Evolutionary conservation across 1,139 yeast genomes (phyloP).

Genomic region (Protomyces pachydermus): DNA sequence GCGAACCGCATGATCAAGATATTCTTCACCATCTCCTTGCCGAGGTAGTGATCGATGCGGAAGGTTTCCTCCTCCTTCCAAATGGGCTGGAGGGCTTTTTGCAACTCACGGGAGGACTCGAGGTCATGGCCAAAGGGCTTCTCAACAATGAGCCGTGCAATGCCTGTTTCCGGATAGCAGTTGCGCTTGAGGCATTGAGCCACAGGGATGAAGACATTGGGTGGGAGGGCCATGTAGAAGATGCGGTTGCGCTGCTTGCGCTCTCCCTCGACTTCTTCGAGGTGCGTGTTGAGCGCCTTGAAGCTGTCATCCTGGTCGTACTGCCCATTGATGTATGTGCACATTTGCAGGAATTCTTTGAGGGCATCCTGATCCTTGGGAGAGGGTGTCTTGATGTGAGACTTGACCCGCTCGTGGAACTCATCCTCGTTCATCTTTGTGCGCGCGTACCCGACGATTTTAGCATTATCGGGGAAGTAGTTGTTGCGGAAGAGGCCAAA

Average conservation of each 20-base stretch:
- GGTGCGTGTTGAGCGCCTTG: slow-evolving; percentile 49
- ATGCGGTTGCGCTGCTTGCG: slow-evolving; percentile 47
- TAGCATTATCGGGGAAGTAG: slow-evolving; percentile 61
- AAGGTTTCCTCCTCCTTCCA: slow-evolving; percentile 87
- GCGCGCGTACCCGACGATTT: slow-evolving; percentile 89
- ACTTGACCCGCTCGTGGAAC: slow-evolving; percentile 59
- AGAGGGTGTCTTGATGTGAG: slow-evolving; percentile 57
- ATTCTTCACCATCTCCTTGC: slow-evolving; percentile 97
- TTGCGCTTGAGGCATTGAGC: slow-evolving; percentile 65
- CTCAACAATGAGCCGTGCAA: slow-evolving; percentile 81
- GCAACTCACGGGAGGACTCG: slow-evolving; percentile 69
- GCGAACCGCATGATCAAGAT: slow-evolving; percentile 83
- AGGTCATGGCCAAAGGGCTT: slow-evolving; percentile 97
- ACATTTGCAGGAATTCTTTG: slow-evolving; percentile 53
- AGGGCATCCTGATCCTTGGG: slow-evolving; percentile 46
- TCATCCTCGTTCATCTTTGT: slow-evolving; percentile 65
- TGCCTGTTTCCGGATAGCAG: slow-evolving; percentile 64
- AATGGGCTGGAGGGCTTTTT: slow-evolving; percentile 69
- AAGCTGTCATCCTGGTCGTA: slow-evolving; percentile 79
- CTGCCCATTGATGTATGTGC: slow-evolving; percentile 68
- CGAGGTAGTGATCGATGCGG: slow-evolving; percentile 95
- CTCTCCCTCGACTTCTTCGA: slow-evolving; percentile 54
- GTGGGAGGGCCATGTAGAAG: slow-evolving; percentile 91
- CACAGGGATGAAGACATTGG: slow-evolving; percentile 79
- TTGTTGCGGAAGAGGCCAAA: slow-evolving; percentile 63